Evolutionary conservation across 495 filamentous ascomycete species (phyloP).

Genomic region (Hypoxylon cercidicola): DNA sequence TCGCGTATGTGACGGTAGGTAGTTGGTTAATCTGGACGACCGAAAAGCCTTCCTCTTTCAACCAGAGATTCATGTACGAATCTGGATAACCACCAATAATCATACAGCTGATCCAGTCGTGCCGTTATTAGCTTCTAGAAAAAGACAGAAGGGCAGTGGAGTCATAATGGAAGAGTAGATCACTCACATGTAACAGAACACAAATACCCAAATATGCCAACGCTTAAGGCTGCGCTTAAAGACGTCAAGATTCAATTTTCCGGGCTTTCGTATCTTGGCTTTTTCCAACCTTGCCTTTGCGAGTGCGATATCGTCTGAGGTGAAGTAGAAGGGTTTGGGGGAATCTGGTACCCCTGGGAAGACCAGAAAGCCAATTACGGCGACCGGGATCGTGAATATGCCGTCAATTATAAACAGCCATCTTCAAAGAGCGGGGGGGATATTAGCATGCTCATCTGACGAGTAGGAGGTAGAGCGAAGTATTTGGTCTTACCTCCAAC

Average conservation of each 20-base stretch:
- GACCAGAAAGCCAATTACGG: slow-evolving; percentile 55
- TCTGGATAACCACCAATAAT: slow-evolving; percentile 54
- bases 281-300: slow-evolving; percentile 50
- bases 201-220: slow-evolving; percentile 63
- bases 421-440: slow-evolving; percentile 24
- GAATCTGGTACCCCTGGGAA: slow-evolving; percentile 62
- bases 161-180: not conserved
- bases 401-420: slow-evolving; percentile 64
- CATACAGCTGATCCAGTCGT: slow-evolving; percentile 47
- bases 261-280: slow-evolving; percentile 41
- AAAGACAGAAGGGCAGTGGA: not conserved
- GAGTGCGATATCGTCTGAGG: slow-evolving; percentile 48
- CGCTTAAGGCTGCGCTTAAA: slow-evolving; percentile 54
- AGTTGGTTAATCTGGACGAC: slow-evolving; percentile 59
- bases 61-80: slow-evolving; percentile 59
- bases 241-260: slow-evolving; percentile 52
- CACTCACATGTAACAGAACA: slow-evolving; percentile 56
- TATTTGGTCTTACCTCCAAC: slow-evolving; percentile 44
- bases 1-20: slow-evolving; percentile 55
- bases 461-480: not conserved
- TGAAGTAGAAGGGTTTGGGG: slow-evolving; percentile 53
- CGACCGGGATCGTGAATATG: slow-evolving; percentile 62
- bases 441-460: not conserved
- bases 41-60: slow-evolving; percentile 59
- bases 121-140: slow-evolving; percentile 11